Base-by-base conservation (phyloP, 2,329 filamentous ascomycete genomes). In the Hypoxylon sp. region DNA sequence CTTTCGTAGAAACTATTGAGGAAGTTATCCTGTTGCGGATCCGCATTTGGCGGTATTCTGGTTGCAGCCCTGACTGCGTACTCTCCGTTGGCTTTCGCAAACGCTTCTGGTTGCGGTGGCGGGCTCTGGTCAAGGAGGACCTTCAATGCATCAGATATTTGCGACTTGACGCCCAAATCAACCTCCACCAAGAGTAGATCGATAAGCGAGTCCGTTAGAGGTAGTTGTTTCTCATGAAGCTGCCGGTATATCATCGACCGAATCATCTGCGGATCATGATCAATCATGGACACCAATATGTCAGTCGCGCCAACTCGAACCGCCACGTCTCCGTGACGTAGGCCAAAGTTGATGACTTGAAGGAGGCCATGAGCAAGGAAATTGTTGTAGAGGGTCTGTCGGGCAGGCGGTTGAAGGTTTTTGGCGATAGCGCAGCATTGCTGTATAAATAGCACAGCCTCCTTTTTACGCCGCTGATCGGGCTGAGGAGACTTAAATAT, bases 371-470 rank as follows among this genome's bases (percentile, higher is more conserved):
- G 90, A 51, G 87, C 87, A 69, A 98, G 90, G 77, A 98, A 96
- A 77, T 96, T 97, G 75, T 91, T 90, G 80, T 97, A 97, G 14
- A 99, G 83, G 21, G 89, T 90, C 67, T 92, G 90, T 65, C 96
- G 88, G 6, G 89, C 90, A 25, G 91, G 91, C 1, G 91, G 91
- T 76, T 98, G 96, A 16, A 99, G 85, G 74, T 94, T 97, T 82
- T 99, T 99, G 1, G 94, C 93, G 73, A 98, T 96, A 2, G 90
- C 88, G 71, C 94, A 97, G 80, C 95, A 98, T 78, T 98, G 94
- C 78, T 98, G 94, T 64, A 99, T 96, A 78, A 99, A 98, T 37
- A 96, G 85, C 9, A 99, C 95, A 0, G 93, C 96, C 73, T 98
- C 93, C 79, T 97, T 97, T 80, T 96, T 96, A 65, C 91, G 89